Percentiles rank a stretch among this genome's conserved stretches.
phyloP scores from a whole-genome alignment of 148 eudicot genomes.

The Salicornia ramosissima region DNA sequence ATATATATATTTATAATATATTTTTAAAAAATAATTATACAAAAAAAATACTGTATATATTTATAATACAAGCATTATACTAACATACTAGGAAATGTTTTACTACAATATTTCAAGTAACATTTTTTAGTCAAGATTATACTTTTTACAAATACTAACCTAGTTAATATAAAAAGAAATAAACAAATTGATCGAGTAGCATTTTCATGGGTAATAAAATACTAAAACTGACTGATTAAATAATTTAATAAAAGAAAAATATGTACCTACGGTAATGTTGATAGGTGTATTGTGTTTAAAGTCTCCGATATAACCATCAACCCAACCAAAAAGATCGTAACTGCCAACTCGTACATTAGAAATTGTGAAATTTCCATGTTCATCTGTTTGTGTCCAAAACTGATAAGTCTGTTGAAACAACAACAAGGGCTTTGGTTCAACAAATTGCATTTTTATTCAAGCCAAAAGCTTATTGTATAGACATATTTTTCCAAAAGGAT shows the following conservation, averaged over 20 bases:
- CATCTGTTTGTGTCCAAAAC: slow-evolving; percentile 63
- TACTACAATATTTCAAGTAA: no score
- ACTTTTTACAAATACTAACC: no score
- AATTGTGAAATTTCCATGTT: slow-evolving; percentile 52
- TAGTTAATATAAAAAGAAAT: no score
- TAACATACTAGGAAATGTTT: no score
- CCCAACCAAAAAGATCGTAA: slow-evolving; percentile 67
- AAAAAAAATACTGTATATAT: no score
- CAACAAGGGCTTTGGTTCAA: background rate
- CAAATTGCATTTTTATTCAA: background rate
- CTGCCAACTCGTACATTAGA: slow-evolving; percentile 38
- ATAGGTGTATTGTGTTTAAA: slow-evolving; percentile 38
- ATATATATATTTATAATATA: no score
- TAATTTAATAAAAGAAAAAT: no score
- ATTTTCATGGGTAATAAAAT: background rate
- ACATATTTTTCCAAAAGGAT: background rate
- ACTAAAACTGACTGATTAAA: no score
- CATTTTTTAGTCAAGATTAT: no score
- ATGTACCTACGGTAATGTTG: slow-evolving; percentile 48
- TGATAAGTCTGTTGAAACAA: slow-evolving; percentile 49
- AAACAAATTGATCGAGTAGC: no score
- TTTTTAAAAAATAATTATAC: no score
- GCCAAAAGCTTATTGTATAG: background rate
- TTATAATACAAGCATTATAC: no score
- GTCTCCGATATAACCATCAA: slow-evolving; percentile 68